Base-by-base conservation (phyloP, 2,329 filamentous ascomycete species). In the Colletotrichum cuscutae region DNA sequence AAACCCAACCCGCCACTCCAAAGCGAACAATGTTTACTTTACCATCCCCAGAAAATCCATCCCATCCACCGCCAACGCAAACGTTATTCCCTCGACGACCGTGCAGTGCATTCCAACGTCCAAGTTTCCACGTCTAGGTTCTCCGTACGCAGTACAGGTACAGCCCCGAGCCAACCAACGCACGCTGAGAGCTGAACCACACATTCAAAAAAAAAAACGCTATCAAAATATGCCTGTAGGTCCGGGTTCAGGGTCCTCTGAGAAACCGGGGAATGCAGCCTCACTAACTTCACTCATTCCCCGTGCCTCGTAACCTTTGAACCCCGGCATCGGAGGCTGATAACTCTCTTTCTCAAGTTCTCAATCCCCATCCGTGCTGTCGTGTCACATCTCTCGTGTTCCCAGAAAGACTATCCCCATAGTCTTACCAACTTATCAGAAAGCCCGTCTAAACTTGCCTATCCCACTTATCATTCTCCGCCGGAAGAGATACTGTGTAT, bases 291-390 rank as follows among this genome's bases (percentile, higher is more conserved):
- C 1, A 28, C 11, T 35, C 26, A 54, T 28, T 54, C 24, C 22
- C 37, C 24, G 15, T n/a, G 56, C 32, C 30, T 35, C 32, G 32
- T 7, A 49, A n/a, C 9, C 52, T 6, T 24, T 26, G 28, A 37
- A 19, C 11, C 64, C 64, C 54, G 37, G 53, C 35, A 66, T 52
- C 64, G 24, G 54, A 52, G 56, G 15, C 30, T 32, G 19, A 13
- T 58, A 35, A n/a, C 54, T 49, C 52, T n/a, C 5, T 59, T 60
- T 32, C n/a, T 5, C 22, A 3, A 12, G 32, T 35, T 12, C 32
- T 12, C 32, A 35, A 12, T 46, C 58, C 65, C 65, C 65, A 60
- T 72, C 69, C 59, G 65, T 72, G 65, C 65, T 60, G 59, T 22
- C 37, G 69, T 64, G 69, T 64, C 69, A 59, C 22, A 46, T 37